Percentiles rank a stretch among this genome's conserved stretches.
Conservation (phyloP, 2,329 filamentous ascomycete genomes). For the Microdochium nivale region DNA sequence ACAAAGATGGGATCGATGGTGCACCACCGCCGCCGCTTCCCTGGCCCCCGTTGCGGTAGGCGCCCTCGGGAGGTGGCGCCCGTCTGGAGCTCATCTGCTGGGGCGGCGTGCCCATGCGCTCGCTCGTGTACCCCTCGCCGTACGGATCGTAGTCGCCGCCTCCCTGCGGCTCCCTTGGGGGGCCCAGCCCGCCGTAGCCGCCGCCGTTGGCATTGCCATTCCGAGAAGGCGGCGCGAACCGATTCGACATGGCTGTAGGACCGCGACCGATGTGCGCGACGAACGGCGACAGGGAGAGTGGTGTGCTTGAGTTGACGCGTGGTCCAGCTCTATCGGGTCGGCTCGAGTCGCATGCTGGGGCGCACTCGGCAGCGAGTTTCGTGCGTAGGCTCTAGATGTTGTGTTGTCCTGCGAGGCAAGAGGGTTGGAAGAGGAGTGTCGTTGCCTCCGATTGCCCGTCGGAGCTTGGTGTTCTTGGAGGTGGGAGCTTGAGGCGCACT, state of each 20-base stretch:
- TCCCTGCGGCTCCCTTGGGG: constrained; percentile 9
- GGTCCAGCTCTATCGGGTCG: not conserved
- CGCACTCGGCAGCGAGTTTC: not conserved
- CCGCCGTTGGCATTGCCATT: constrained; percentile 31
- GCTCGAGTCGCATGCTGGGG: not conserved
- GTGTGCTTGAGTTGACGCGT: not conserved
- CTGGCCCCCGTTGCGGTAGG: constrained; percentile 15
- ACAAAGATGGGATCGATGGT: constrained; percentile 11
- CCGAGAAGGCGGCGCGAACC: constrained; percentile 38
- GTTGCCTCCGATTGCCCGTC: too few species aligned
- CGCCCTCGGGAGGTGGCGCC: constrained; percentile 21
- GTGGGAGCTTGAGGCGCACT: too few species aligned
- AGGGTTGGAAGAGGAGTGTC: too few species aligned
- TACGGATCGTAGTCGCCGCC: constrained; percentile 43
- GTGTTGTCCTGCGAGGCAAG: too few species aligned
- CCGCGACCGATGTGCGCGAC: not conserved
- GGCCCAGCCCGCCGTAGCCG: constrained; percentile 25
- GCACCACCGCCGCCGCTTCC: constrained; percentile 5
- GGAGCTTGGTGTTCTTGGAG: too few species aligned
- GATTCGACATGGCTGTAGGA: constrained; percentile 37
- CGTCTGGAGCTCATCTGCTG: constrained; percentile 15
- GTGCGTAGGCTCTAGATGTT: too few species aligned
- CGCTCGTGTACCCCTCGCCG: constrained; percentile 33
- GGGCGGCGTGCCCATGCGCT: constrained; percentile 28
- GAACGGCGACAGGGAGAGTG: not conserved